A percentile compares a stretch with the other conserved stretches of the same genome.
Conservation (phyloP, 345 rosid genomes). For the Draba incana region DNA sequence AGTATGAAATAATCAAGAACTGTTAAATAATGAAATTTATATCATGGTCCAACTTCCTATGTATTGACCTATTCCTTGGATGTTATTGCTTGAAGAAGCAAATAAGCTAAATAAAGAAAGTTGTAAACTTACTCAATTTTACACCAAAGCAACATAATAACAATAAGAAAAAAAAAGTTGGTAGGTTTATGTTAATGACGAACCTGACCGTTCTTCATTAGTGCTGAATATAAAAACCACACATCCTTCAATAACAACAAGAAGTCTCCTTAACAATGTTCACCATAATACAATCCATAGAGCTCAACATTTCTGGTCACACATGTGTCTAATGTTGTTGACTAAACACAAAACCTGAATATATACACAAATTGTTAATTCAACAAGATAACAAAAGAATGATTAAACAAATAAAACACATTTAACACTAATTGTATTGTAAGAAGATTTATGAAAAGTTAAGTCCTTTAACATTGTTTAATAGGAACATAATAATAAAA, state of each 20-base stretch:
- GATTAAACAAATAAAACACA: slow-evolving; percentile 4
- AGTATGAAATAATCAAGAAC: background rate
- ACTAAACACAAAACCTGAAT: slow-evolving; percentile 24
- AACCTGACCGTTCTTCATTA: slow-evolving; percentile 44
- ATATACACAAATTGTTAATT: slow-evolving; percentile 24
- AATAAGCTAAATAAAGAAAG: background rate
- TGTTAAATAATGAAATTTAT: background rate
- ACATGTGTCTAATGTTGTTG: slow-evolving; percentile 17
- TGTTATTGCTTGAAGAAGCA: no score
- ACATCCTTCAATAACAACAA: slow-evolving; percentile 23
- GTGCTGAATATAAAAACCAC: slow-evolving; percentile 12
- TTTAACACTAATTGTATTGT: slow-evolving; percentile 15
- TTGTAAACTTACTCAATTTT: background rate
- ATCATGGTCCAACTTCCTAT: slow-evolving; percentile 16
- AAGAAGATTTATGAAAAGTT: slow-evolving; percentile 34
- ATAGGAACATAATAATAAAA: slow-evolving; percentile 16
- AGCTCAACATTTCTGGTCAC: background rate
- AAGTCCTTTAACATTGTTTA: slow-evolving; percentile 33
- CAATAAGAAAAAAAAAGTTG: background rate
- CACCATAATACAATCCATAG: background rate
- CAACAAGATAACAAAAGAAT: slow-evolving; percentile 22
- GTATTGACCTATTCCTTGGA: no score
- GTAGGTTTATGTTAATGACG: background rate
- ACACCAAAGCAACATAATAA: slow-evolving; percentile 11
- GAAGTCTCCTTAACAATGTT: slow-evolving; percentile 20